A percentile compares a stretch with the other conserved stretches of the same genome.
Evolutionary conservation across 176 grass and related monocot genomes (phyloP).

Genomic region (Canna indica): DNA sequence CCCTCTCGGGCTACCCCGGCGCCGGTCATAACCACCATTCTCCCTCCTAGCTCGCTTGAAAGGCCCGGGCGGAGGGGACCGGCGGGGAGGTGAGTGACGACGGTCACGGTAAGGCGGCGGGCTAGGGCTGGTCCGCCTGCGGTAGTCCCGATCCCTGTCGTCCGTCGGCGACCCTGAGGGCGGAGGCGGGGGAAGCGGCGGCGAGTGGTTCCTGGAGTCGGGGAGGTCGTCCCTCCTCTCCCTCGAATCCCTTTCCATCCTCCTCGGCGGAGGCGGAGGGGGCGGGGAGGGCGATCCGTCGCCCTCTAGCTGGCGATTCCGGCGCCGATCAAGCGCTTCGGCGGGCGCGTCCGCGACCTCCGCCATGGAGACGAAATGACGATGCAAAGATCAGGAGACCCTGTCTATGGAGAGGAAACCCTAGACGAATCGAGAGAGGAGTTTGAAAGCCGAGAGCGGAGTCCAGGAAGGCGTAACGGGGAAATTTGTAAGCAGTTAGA

Average conservation of each 20-base stretch:
- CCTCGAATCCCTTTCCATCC: slow-evolving; percentile 44
- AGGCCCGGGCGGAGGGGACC: slow-evolving; percentile 50
- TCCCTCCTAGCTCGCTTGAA: slow-evolving; percentile 77
- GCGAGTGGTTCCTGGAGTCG: slow-evolving; percentile 17
- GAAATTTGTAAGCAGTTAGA: too few species aligned
- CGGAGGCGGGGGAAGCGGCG: slow-evolving; percentile 36
- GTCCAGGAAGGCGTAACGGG: too few species aligned
- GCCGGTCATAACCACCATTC: slow-evolving; percentile 68
- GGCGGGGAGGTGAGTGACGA: slow-evolving; percentile 53
- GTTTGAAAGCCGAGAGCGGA: background rate
- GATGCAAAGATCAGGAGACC: slow-evolving; percentile 1
- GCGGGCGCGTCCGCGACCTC: slow-evolving; percentile 65
- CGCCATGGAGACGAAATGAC: slow-evolving; percentile 43
- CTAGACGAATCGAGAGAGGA: background rate
- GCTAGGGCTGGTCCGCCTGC: slow-evolving; percentile 28
- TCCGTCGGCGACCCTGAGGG: slow-evolving; percentile 36
- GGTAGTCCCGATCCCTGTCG: slow-evolving; percentile 51
- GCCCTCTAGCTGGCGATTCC: slow-evolving; percentile 30
- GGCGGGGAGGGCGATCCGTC: slow-evolving; percentile 37
- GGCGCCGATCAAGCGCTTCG: slow-evolving; percentile 41
- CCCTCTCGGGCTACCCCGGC: slow-evolving; percentile 61
- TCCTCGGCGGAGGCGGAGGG: slow-evolving; percentile 47
- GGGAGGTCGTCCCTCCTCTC: slow-evolving; percentile 18
- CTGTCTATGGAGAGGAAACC: background rate
- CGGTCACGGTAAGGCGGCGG: slow-evolving; percentile 59